phyloP scores from a whole-genome alignment of 495 filamentous ascomycete genomes.

The Chaetomium fimeti region DNA sequence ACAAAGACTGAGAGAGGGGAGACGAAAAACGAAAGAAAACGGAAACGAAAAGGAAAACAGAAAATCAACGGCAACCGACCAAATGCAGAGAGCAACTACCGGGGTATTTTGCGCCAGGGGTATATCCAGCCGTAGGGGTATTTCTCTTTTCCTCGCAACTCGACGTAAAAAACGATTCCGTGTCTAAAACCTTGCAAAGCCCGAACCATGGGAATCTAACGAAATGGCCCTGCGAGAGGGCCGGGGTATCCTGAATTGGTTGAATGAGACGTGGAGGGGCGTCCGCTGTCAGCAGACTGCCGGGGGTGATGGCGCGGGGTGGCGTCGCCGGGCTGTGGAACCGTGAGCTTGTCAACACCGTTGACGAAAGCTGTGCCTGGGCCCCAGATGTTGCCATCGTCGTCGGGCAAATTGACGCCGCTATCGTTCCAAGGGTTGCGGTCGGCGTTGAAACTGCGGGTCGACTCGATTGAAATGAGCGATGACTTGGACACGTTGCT shows the following conservation, averaged over 20 bases:
- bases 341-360: conserved; percentile 64
- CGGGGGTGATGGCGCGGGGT: conserved; percentile 79
- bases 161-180: conserved; percentile 23
- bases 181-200: conserved; percentile 44
- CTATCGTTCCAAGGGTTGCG: conserved; percentile 97
- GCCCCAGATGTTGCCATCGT: conserved; percentile 67
- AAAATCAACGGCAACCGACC: conserved; percentile 46
- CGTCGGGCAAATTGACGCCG: conserved; percentile 86
- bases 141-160: conserved; percentile 42
- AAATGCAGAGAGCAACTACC: conserved; percentile 58
- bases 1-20: neutral
- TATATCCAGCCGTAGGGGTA: conserved; percentile 58
- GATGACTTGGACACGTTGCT: conserved; percentile 94
- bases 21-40: conserved; percentile 8
- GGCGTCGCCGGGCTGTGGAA: conserved; percentile 69
- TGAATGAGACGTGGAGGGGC: conserved; percentile 90
- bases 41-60: neutral
- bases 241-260: conserved; percentile 88
- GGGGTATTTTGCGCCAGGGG: conserved; percentile 53
- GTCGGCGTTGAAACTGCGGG: conserved; percentile 78
- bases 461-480: conserved; percentile 88
- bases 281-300: conserved; percentile 83
- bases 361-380: conserved; percentile 53
- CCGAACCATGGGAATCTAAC: conserved; percentile 57
- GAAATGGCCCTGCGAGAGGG: conserved; percentile 75